Conservation (phyloP, 805 yeast species). For the Spathaspora girioi region DNA sequence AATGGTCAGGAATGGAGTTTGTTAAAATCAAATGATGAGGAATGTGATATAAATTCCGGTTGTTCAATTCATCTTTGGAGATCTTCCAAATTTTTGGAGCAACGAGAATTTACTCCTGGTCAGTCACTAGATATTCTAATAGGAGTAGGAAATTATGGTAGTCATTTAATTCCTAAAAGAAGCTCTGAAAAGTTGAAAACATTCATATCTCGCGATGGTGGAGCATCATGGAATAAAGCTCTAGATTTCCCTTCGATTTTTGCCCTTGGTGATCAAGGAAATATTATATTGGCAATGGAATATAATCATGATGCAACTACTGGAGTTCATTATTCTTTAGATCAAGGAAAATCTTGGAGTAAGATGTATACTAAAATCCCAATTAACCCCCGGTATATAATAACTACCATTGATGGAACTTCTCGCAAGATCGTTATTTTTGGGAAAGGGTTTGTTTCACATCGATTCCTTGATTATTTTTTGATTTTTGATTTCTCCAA, state of each 20-base stretch:
- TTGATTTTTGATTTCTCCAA: slow-evolving; percentile 52
- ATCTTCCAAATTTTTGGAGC: slow-evolving; percentile 23
- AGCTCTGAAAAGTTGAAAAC: slow-evolving; percentile 29
- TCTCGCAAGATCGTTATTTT: slow-evolving; percentile 54
- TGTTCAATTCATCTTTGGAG: slow-evolving; percentile 51
- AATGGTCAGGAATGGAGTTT: slow-evolving; percentile 53
- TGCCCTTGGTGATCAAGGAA: slow-evolving; percentile 76
- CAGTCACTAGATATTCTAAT: slow-evolving; percentile 51
- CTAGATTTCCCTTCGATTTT: slow-evolving; percentile 50
- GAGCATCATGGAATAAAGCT: slow-evolving; percentile 63
- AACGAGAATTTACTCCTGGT: slow-evolving; percentile 42
- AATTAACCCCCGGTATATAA: slow-evolving; percentile 38
- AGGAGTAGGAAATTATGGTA: slow-evolving; percentile 32
- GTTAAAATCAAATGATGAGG: slow-evolving; percentile 39
- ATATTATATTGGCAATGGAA: slow-evolving; percentile 56
- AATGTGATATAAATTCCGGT: slow-evolving; percentile 40
- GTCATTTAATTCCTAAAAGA: slow-evolving; percentile 11
- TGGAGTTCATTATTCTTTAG: slow-evolving; percentile 52
- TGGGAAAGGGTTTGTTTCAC: slow-evolving; percentile 46
- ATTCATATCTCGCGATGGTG: slow-evolving; percentile 73
- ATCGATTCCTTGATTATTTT: slow-evolving; percentile 14
- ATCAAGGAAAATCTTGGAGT: slow-evolving; percentile 71
- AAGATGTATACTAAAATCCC: slow-evolving; percentile 43
- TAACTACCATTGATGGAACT: slow-evolving; percentile 69
- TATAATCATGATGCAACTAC: slow-evolving; percentile 12